Evolutionary conservation across 495 filamentous ascomycete genomes (phyloP).

Genomic region (Annulohypoxylon moriforme): DNA sequence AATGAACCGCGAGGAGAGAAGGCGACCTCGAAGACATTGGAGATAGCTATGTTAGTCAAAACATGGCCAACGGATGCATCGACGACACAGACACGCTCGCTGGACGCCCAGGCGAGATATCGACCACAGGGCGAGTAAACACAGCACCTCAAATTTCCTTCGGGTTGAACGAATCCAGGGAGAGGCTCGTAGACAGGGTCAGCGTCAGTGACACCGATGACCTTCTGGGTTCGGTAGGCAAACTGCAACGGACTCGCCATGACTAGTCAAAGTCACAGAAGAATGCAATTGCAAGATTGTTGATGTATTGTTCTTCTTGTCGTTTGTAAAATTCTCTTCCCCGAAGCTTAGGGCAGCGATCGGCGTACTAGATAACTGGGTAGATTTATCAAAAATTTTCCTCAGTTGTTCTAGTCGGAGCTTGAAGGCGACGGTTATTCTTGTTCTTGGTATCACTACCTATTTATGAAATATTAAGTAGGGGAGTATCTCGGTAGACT

Average conservation of each 20-base stretch:
- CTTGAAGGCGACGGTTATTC: slow-evolving; percentile 3
- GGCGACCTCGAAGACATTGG: slow-evolving; percentile 90
- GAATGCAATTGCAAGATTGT: slow-evolving; percentile 36
- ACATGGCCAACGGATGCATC: slow-evolving; percentile 84
- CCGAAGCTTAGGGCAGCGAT: slow-evolving; percentile 12
- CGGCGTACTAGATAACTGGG: slow-evolving; percentile 16
- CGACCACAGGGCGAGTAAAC: slow-evolving; percentile 93
- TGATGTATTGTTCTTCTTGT: slow-evolving; percentile 45
- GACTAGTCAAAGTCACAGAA: slow-evolving; percentile 84
- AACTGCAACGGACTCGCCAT: slow-evolving; percentile 93
- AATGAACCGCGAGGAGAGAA: slow-evolving; percentile 94
- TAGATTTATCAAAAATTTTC: slow-evolving; percentile 43
- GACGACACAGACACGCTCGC: slow-evolving; percentile 84
- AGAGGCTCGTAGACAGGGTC: slow-evolving; percentile 87
- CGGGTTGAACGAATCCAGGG: slow-evolving; percentile 86
- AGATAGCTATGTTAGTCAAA: slow-evolving; percentile 76
- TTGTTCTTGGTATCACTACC: neutral
- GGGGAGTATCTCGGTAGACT: slow-evolving; percentile 13
- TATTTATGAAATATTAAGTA: slow-evolving; percentile 24
- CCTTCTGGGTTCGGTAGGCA: slow-evolving; percentile 95
- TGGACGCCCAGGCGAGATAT: slow-evolving; percentile 95
- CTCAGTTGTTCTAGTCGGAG: slow-evolving; percentile 18
- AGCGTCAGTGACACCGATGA: slow-evolving; percentile 91
- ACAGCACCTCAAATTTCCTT: slow-evolving; percentile 94
- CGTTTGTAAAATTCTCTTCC: slow-evolving; percentile 42